Percentiles rank a stretch among this genome's conserved stretches.
phyloP scores from a whole-genome alignment of 768 basidiomycete genomes.

The Mycena polygramma region DNA sequence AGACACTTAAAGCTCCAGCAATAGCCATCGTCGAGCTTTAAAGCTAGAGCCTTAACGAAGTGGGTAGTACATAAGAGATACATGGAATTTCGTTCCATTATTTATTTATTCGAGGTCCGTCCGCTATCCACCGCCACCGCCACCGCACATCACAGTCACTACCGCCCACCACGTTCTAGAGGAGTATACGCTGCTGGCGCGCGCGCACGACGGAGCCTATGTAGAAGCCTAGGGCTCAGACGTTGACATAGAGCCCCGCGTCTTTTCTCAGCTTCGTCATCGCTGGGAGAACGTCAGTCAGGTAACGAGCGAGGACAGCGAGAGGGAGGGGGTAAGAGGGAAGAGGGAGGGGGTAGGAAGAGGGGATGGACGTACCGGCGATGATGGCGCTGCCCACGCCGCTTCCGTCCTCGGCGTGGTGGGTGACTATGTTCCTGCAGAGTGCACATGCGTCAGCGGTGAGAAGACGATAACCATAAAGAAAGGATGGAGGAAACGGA shows the following conservation, averaged over 20 bases:
- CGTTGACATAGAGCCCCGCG: conserved; percentile 65
- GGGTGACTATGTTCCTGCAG: conserved; percentile 75
- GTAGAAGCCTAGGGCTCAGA: conserved; percentile 50
- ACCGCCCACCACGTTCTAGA: background rate
- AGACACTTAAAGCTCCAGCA: too few relatives aligned
- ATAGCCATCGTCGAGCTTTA: too few relatives aligned
- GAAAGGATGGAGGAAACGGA: background rate
- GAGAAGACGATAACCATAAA: background rate
- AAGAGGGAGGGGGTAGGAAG: background rate
- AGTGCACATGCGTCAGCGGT: background rate
- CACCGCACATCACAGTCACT: background rate
- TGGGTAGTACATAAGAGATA: conserved; percentile 20
- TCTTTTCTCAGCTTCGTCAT: conserved; percentile 91
- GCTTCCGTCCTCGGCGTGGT: conserved; percentile 91
- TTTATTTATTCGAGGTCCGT: conserved; percentile 4
- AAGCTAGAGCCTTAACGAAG: background rate
- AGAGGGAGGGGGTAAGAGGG: background rate
- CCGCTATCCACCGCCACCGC: background rate
- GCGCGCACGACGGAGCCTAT: background rate
- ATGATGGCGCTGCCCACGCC: conserved; percentile 98
- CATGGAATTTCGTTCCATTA: conserved; percentile 3
- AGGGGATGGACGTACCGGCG: conserved; percentile 55
- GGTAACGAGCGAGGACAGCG: too few relatives aligned
- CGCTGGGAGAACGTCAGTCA: conserved; percentile 57
- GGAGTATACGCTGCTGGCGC: background rate